phyloP scores from a whole-genome alignment of 148 eudicot species.

The Drosera capensis region DNA sequence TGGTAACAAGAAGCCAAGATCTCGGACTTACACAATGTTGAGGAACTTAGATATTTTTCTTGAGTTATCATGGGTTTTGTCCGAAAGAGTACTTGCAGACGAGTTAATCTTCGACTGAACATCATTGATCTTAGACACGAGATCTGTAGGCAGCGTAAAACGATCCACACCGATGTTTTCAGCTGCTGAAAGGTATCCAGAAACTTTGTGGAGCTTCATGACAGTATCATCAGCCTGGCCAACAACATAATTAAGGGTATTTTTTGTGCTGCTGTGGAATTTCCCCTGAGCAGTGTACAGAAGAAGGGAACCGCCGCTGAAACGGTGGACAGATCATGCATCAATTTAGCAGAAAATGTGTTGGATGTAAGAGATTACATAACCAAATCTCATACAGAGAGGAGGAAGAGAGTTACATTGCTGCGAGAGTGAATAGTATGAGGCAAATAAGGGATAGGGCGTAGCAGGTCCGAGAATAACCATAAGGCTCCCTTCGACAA shows the following conservation, averaged over 20 bases:
- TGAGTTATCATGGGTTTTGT: slow-evolving; percentile 33
- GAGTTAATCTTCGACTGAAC: slow-evolving; percentile 28
- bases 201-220: slow-evolving; percentile 40
- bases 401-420: slow-evolving; percentile 22
- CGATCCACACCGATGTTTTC: slow-evolving; percentile 37
- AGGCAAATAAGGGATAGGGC: slow-evolving; percentile 33
- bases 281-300: slow-evolving; percentile 79
- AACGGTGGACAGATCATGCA: slow-evolving; percentile 3
- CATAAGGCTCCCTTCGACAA: slow-evolving; percentile 25
- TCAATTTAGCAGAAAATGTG: no score
- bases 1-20: not conserved
- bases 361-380: no score
- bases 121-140: slow-evolving; percentile 36
- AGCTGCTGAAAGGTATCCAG: slow-evolving; percentile 44
- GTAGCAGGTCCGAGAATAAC: slow-evolving; percentile 45
- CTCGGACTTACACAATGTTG: slow-evolving; percentile 46
- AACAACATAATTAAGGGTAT: slow-evolving; percentile 48
- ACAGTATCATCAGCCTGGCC: slow-evolving; percentile 49
- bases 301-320: slow-evolving; percentile 57
- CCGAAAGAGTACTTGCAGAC: slow-evolving; percentile 39
- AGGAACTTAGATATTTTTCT: slow-evolving; percentile 25
- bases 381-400: no score
- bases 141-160: slow-evolving; percentile 28
- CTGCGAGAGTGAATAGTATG: slow-evolving; percentile 30
- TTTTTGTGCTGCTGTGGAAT: slow-evolving; percentile 42